A percentile compares a stretch with the other conserved stretches of the same genome.
Evolutionary conservation across 345 rosid genomes (phyloP).

Genomic region (Geranium rotundifolium): DNA sequence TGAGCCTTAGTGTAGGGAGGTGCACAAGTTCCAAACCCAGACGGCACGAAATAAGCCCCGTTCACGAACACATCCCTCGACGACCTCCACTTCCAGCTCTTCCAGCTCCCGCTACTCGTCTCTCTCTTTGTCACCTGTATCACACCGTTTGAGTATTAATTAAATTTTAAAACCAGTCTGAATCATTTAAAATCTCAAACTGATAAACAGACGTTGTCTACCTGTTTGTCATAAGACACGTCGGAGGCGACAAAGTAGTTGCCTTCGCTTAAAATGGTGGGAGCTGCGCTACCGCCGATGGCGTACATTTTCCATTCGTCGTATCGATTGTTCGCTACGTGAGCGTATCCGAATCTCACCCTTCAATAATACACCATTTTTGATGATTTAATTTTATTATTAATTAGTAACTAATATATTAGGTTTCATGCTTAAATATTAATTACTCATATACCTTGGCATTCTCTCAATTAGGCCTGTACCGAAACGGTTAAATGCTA

Average conservation of each 20-base stretch:
- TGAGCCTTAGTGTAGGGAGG: constrained; percentile 48
- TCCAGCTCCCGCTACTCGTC: constrained; percentile 31
- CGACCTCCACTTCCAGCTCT: constrained; percentile 76
- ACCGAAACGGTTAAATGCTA: constrained; percentile 18
- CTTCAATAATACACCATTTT: background rate
- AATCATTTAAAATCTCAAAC: too few species aligned
- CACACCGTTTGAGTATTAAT: too few species aligned
- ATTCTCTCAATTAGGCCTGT: constrained; percentile 9
- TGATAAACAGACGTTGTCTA: too few species aligned
- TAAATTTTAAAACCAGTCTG: too few species aligned
- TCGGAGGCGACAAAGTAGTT: constrained; percentile 7
- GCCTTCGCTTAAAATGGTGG: constrained; percentile 19
- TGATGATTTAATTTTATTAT: too few species aligned
- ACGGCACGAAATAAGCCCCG: constrained; percentile 83
- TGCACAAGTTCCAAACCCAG: constrained; percentile 56
- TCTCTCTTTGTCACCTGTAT: constrained; percentile 83
- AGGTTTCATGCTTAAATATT: too few species aligned
- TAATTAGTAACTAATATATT: too few species aligned
- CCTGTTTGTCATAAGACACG: constrained; percentile 5
- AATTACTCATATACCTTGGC: constrained; percentile 8
- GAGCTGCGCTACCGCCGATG: constrained; percentile 15
- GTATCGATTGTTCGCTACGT: constrained; percentile 18
- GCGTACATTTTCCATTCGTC: constrained; percentile 17
- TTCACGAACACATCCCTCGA: constrained; percentile 61
- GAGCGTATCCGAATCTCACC: constrained; percentile 14